Conservation (phyloP, 306 rosid species). For the Aeschynomene evenia region DNA sequence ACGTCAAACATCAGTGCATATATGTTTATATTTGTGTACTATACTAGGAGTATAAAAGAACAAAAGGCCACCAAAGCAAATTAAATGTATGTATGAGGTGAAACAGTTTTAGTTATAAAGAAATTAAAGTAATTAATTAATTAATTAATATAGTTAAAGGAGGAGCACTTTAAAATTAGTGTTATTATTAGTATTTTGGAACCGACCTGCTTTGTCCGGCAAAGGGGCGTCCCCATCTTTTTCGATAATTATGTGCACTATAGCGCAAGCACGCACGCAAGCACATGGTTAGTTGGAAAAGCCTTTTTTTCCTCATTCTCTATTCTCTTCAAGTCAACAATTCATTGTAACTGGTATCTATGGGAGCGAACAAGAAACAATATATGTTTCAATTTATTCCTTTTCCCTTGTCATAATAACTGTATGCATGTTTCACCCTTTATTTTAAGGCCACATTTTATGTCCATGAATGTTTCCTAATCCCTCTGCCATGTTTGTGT, state of each 20-base stretch:
- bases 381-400: neutral
- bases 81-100: neutral
- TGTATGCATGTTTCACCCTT: neutral
- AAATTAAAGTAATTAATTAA: neutral
- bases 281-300: slow-evolving; percentile 19
- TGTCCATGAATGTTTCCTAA: slow-evolving; percentile 7
- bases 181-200: neutral
- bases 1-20: no score
- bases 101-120: neutral
- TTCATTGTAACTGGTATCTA: slow-evolving; percentile 5
- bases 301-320: neutral
- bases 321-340: neutral
- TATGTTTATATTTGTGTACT: neutral
- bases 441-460: neutral
- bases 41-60: no score
- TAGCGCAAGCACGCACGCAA: slow-evolving; percentile 12
- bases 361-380: neutral
- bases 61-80: neutral
- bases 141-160: no score
- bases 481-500: neutral
- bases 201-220: slow-evolving; percentile 14
- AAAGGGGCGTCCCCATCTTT: neutral
- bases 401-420: neutral
- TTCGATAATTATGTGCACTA: neutral
- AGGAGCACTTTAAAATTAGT: slow-evolving; percentile 14